These are phyloP conservation scores for Ganoderma leucocontextum DNA, from an alignment of 1,284 basidiomycete genomes.

Conservation along the genomic window DNA sequence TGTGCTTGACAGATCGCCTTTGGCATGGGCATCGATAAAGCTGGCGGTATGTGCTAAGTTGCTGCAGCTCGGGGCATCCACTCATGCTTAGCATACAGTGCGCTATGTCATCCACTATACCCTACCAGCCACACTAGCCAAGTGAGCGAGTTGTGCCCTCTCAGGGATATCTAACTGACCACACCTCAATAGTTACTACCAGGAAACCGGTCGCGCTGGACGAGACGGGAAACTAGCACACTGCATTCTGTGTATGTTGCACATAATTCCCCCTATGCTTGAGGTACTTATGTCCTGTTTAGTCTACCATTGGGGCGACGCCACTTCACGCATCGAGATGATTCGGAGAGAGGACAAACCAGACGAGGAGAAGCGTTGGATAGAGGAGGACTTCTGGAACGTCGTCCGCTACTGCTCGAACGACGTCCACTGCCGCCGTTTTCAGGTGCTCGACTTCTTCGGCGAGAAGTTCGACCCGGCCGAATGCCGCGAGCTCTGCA, in stretches of 20 bases:
- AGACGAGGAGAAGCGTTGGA: constrained; percentile 63
- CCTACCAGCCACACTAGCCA: constrained; percentile 75
- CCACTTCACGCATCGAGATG: constrained; percentile 55
- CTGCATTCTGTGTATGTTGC: constrained; percentile 64
- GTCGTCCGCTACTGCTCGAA: constrained; percentile 84
- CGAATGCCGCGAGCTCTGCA: constrained; percentile 72
- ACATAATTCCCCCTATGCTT: constrained; percentile 2
- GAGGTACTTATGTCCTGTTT: constrained; percentile 1
- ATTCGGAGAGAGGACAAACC: constrained; percentile 58
- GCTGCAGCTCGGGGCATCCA: background rate
- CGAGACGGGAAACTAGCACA: constrained; percentile 74
- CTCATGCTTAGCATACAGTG: constrained; percentile 49
- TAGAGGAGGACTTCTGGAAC: constrained; percentile 57
- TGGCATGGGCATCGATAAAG: constrained; percentile 98
- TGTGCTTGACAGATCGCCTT: constrained; percentile 67
- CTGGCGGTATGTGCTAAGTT: constrained; percentile 60
- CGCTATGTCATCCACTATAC: constrained; percentile 83
- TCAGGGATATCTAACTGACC: constrained; percentile 10
- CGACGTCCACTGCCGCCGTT: constrained; percentile 86
- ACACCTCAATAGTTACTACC: constrained; percentile 64
- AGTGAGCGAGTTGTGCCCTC: constrained; percentile 44
- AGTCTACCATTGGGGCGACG: constrained; percentile 69
- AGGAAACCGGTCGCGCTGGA: constrained; percentile 88
- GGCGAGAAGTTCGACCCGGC: constrained; percentile 53
- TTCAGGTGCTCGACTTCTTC: constrained; percentile 82